A percentile compares a stretch with the other conserved stretches of the same genome.
Conservation (phyloP, 2,329 filamentous ascomycete genomes). For the Phialophora expanda region DNA sequence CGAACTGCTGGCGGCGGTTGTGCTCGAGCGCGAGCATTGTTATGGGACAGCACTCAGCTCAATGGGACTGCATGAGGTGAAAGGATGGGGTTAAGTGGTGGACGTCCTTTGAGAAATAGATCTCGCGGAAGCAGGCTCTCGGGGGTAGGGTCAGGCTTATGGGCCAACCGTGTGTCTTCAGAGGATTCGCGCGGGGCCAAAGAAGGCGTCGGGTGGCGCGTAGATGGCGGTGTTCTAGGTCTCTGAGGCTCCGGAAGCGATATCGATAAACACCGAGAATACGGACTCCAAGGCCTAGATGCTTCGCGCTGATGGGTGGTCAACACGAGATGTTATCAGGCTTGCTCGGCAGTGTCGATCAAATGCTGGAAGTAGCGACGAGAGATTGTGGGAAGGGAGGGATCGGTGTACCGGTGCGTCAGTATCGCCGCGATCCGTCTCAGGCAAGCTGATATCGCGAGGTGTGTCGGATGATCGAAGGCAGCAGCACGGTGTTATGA, state of each 20-base stretch:
- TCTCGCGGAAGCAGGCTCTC: neutral
- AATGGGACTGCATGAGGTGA: slow-evolving; percentile 26
- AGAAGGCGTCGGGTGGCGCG: slow-evolving; percentile 3
- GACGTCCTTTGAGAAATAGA: slow-evolving; percentile 4
- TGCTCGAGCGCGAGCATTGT: slow-evolving; percentile 40
- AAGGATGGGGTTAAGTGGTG: slow-evolving; percentile 6
- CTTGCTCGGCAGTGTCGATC: slow-evolving; percentile 38
- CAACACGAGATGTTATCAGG: slow-evolving; percentile 26
- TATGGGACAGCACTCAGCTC: neutral
- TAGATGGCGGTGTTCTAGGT: slow-evolving; percentile 20
- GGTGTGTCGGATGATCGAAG: neutral
- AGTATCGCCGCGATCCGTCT: neutral
- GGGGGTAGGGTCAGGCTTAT: slow-evolving; percentile 20
- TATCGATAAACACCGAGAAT: slow-evolving; percentile 27
- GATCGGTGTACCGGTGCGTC: slow-evolving; percentile 5
- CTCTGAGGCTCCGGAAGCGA: slow-evolving; percentile 20
- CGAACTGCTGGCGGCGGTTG: slow-evolving; percentile 33
- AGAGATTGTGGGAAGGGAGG: slow-evolving; percentile 2
- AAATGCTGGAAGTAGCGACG: slow-evolving; percentile 30
- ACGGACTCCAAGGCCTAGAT: slow-evolving; percentile 29
- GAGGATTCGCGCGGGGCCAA: slow-evolving; percentile 18
- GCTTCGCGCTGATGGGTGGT: slow-evolving; percentile 8
- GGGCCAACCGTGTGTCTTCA: slow-evolving; percentile 5
- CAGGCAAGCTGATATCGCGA: neutral
- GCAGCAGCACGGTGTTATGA: neutral